A percentile compares a stretch with the other conserved stretches of the same genome.
phyloP scores from a whole-genome alignment of 805 yeast genomes.

The Trichomonascus vanleenenianus region DNA sequence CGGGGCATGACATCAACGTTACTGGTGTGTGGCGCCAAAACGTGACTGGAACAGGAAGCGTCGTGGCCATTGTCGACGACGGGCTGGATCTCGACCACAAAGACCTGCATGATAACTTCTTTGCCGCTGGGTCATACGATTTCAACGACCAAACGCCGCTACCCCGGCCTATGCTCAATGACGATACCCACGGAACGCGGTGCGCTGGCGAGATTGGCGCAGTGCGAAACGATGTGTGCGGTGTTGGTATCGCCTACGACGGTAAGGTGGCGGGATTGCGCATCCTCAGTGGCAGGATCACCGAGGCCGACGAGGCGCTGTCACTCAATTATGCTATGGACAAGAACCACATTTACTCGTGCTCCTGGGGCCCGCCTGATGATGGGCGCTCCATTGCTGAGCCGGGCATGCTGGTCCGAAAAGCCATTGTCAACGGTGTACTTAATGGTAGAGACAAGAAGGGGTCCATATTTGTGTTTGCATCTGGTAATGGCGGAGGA shows the following conservation, averaged over 20 bases:
- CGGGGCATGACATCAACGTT: conserved; percentile 83
- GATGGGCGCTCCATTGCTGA: conserved; percentile 82
- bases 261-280: conserved; percentile 86
- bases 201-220: conserved; percentile 98
- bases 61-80: conserved; percentile 88
- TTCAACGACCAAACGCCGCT: conserved; percentile 66
- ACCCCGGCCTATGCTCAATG: conserved; percentile 73
- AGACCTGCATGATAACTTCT: conserved; percentile 61
- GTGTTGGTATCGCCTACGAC: conserved; percentile 92
- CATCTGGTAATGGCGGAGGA: conserved; percentile 88
- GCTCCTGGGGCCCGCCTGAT: conserved; percentile 98
- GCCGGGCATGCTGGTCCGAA: conserved; percentile 69
- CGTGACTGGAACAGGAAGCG: conserved; percentile 64
- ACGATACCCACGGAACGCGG: conserved; percentile 92
- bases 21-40: conserved; percentile 77
- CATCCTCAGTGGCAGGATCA: conserved; percentile 71
- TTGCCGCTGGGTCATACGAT: conserved; percentile 81
- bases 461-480: conserved; percentile 90
- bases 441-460: conserved; percentile 71
- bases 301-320: conserved; percentile 85
- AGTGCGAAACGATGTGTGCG: conserved; percentile 74
- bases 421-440: conserved; percentile 79
- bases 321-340: conserved; percentile 76
- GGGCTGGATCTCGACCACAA: conserved; percentile 78
- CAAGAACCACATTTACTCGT: conserved; percentile 86